These are phyloP conservation scores for Helenozyma baotianmanensis DNA, from an alignment of 805 yeast genomes.

Conservation along the genomic window DNA sequence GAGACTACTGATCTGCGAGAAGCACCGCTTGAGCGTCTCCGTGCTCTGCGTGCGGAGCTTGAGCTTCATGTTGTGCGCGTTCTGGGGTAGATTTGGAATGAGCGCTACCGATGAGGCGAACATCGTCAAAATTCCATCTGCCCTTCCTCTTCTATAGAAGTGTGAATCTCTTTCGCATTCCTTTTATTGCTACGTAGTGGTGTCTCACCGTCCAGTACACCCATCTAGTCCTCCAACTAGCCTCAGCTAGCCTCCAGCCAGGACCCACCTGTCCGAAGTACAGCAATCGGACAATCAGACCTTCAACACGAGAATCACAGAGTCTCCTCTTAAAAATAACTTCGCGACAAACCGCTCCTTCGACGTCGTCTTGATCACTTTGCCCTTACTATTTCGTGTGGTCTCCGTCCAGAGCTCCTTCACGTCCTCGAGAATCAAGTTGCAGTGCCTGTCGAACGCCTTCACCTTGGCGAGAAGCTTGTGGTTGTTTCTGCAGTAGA, in stretches of 20 bases:
- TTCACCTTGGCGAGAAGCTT: constrained; percentile 85
- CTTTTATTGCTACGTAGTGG: neutral
- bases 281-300: no score
- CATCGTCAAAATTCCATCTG: no score
- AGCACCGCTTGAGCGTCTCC: constrained; percentile 32
- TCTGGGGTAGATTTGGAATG: no score
- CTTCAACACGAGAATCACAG: constrained; percentile 78
- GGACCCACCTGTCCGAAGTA: no score
- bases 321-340: constrained; percentile 91
- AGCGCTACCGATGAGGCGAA: no score
- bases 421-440: constrained; percentile 87
- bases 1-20: constrained; percentile 46
- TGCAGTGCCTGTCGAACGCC: constrained; percentile 95
- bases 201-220: neutral
- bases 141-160: neutral
- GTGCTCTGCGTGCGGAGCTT: constrained; percentile 23
- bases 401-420: constrained; percentile 79
- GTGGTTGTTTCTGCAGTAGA: constrained; percentile 89
- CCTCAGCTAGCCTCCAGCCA: no score
- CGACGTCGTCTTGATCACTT: constrained; percentile 60
- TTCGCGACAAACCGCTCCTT: constrained; percentile 77
- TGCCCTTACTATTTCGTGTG: constrained; percentile 60
- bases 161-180: neutral
- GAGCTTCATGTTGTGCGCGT: no score
- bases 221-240: no score